Base-by-base conservation (phyloP, 768 basidiomycete genomes). In the Termitomyces titanicus region DNA sequence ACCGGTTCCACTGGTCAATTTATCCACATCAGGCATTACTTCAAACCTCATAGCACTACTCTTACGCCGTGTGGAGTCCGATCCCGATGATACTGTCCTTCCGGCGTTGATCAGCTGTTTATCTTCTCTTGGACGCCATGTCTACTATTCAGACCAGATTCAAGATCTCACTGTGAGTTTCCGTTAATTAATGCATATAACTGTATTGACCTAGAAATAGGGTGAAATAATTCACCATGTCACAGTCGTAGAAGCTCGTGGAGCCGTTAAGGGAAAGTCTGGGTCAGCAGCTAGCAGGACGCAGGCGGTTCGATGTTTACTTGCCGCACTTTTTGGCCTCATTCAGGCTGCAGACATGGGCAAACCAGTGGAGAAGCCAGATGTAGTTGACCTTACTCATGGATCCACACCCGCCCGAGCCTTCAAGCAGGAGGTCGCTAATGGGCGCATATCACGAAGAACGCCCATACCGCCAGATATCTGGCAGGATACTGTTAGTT, bases 101-200 rank as follows among this genome's bases (percentile, higher is more conserved):
- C 78, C 84, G 0, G 69, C 79, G 8, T 67, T 94, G 49, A 87
- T 94, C 8, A 78, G 84, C 52, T 88, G 89, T 64, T 87, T 95
- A 40, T 77, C 88, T 2, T 90, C 94, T 0, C 76, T 98, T 11
- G 93, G 93, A 34, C 85, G 88, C 11, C 94, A 96, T 64, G 85
- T 96, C 51, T 95, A 97, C 74, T 98, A 98, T 66, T 89, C 92
- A 37, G 95, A 97, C 69, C 95, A 98, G 70, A 92, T 94, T 47
- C 92, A 93, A 64, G 95, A 97, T 65, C 83, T 97, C 42, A 84
- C 92, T 1, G 79, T 81, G 45, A 67, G 79, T 53, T 35, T 38
- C 48, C 35, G 29, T 33, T 47, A 24, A 27, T 15, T 20, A 7
- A 25, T 37, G 35, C 34, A 31, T 24, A 35, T 39, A 17, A 22